These are phyloP conservation scores for Didymella exigua DNA, from an alignment of 2,329 filamentous ascomycete species.

Conservation along the genomic window DNA sequence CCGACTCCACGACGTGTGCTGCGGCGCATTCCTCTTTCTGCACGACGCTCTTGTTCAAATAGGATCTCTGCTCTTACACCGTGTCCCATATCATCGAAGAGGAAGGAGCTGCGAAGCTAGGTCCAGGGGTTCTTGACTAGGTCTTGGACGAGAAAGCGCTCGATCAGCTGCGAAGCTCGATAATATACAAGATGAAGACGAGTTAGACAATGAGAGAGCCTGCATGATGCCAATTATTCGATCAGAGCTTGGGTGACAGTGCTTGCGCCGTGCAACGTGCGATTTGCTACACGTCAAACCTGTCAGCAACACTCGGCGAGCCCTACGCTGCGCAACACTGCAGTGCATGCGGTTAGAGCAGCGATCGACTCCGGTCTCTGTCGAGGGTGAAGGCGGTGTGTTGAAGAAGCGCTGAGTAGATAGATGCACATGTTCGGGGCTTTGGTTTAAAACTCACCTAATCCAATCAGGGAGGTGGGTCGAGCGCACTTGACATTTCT, in stretches of 20 bases:
- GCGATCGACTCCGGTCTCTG: not conserved
- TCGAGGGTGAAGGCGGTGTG: slow-evolving; percentile 15
- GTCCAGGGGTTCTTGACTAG: not conserved
- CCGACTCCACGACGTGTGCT: not conserved
- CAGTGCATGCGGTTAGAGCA: not conserved
- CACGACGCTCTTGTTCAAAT: not conserved
- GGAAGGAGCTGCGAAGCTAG: not conserved
- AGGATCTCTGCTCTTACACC: not conserved
- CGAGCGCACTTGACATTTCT: slow-evolving; percentile 24
- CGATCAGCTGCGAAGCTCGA: not conserved
- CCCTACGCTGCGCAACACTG: slow-evolving; percentile 10
- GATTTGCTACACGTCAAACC: slow-evolving; percentile 14
- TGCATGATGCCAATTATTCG: not conserved
- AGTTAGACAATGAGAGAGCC: not conserved
- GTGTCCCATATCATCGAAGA: not conserved
- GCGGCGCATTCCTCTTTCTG: not conserved
- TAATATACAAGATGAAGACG: not conserved
- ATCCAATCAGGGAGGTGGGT: slow-evolving; percentile 15
- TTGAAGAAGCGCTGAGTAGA: not conserved
- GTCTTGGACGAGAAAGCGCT: not conserved
- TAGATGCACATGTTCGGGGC: slow-evolving; percentile 1
- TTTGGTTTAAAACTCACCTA: slow-evolving; percentile 4
- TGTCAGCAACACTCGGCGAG: slow-evolving; percentile 4
- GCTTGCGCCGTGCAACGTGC: slow-evolving; percentile 24
- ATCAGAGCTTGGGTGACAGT: slow-evolving; percentile 7